Evolutionary conservation across 192 early-diverging fungal species (phyloP).

Genomic region (Coemansia sp.): DNA sequence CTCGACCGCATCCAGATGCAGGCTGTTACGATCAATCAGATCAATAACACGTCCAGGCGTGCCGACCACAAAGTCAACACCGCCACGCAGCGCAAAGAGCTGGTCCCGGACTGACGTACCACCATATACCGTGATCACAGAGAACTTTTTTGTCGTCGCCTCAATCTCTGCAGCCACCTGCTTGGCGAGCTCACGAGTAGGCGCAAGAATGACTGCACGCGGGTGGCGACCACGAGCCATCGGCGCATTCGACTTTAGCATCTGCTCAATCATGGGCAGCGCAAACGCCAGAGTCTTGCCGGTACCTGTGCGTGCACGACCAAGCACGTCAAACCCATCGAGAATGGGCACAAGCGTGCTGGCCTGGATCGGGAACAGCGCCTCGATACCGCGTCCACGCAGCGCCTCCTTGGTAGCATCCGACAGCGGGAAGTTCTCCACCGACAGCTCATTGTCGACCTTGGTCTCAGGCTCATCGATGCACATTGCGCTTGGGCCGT

Average conservation of each 20-base stretch:
- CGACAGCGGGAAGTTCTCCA: slow-evolving; percentile 64
- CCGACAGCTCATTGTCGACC: slow-evolving; percentile 52
- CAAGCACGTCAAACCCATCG: slow-evolving; percentile 78
- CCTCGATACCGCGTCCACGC: slow-evolving; percentile 66
- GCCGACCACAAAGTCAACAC: slow-evolving; percentile 89
- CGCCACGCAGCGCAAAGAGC: slow-evolving; percentile 70
- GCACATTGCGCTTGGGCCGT: slow-evolving; percentile 28
- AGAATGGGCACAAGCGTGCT: slow-evolving; percentile 71
- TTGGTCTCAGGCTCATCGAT: slow-evolving; percentile 17
- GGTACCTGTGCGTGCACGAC: slow-evolving; percentile 94
- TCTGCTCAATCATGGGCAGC: slow-evolving; percentile 80
- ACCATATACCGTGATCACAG: slow-evolving; percentile 77
- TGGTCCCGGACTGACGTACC: slow-evolving; percentile 86
- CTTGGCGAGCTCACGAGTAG: slow-evolving; percentile 88
- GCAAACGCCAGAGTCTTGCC: slow-evolving; percentile 97
- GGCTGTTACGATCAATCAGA: slow-evolving; percentile 64
- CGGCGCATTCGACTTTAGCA: slow-evolving; percentile 43
- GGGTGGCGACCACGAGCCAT: slow-evolving; percentile 53
- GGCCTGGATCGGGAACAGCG: slow-evolving; percentile 94
- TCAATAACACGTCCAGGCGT: slow-evolving; percentile 94
- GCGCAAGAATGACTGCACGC: slow-evolving; percentile 75
- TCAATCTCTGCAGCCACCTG: slow-evolving; percentile 79
- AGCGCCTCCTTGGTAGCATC: slow-evolving; percentile 68
- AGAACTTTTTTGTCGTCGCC: slow-evolving; percentile 62
- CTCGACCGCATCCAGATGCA: slow-evolving; percentile 63